Evolutionary conservation across 768 basidiomycete genomes (phyloP), one percentile per base, ranked within the genome.

Genomic region (Gymnopilus dilepis): DNA sequence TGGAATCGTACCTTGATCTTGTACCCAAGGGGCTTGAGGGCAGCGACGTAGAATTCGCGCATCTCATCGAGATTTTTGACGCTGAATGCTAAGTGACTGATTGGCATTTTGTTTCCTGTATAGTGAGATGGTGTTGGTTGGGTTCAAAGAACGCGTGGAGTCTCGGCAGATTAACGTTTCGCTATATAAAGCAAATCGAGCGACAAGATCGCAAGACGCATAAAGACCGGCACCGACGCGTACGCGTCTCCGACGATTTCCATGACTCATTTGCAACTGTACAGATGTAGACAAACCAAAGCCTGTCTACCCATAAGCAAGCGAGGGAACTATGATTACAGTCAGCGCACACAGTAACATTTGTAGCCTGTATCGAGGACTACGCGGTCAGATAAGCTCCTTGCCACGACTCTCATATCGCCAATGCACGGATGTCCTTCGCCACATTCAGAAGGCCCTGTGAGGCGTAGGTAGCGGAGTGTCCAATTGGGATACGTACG

Each of bases 21-120:
- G 66, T 70, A 70, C 17, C 69, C 67, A 21, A 71, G 60, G 3
- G 70, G 70, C 40, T 65, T 66, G 62, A 71, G 67, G 19, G 67
- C 65, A 17, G 67, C 66, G 13, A 61, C 50, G 37, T 68, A 71
- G 64, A 70, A 69, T 2, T 60, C 63, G 17, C 61, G 61, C 6
- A 61, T 21, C 17, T 61, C 37, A 26, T 60, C 54, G 52, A 70
- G 37, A 57, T 71, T 55, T 12, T 51, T 37, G 34, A 64, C 64
- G 19, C 38, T 48, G 37, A 69, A 26, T 7, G 30, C 52, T 40
- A 71, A 37, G 43, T 71, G 70, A 38, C 58, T 45, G 51, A 71
- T n/a, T 15, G 65, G 60, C 70, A 71, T 71, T 7, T 42, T 64
- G 52, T 50, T 30, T 19, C 7, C 26, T 26, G 43, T 26, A 28